Evolutionary conservation across 257 asterid genomes (phyloP).

Genomic region (Lithospermum erythrorhizon): DNA sequence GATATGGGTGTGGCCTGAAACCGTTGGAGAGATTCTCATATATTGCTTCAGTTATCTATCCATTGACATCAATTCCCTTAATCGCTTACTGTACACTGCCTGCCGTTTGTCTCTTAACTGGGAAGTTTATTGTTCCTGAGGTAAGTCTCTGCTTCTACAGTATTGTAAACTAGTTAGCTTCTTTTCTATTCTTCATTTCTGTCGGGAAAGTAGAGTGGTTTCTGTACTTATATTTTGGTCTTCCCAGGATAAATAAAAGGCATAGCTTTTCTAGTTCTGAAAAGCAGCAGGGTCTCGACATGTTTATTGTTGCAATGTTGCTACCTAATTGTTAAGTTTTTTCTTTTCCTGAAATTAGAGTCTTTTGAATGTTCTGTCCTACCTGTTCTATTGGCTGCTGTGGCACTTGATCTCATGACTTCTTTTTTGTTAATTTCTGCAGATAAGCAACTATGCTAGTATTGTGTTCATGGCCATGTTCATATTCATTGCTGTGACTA

Average conservation of each 20-base stretch:
- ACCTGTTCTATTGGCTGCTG: background rate
- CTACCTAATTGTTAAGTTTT: no score
- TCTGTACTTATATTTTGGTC: background rate
- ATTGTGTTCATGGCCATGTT: conserved; percentile 6
- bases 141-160: background rate
- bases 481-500: conserved; percentile 1
- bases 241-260: background rate
- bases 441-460: conserved; percentile 6
- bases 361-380: background rate
- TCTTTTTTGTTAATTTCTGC: background rate
- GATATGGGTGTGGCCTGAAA: conserved; percentile 6
- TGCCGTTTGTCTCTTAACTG: conserved; percentile 3
- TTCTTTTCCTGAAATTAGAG: background rate
- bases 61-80: conserved; percentile 3
- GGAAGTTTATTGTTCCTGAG: conserved; percentile 5
- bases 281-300: no score
- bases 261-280: no score
- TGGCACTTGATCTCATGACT: background rate
- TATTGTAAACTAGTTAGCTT: background rate
- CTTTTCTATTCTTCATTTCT: no score
- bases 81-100: conserved; percentile 4
- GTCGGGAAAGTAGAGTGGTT: no score
- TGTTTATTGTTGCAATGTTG: no score
- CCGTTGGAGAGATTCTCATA: conserved; percentile 3
- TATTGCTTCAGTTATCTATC: conserved; percentile 1